Conservation (phyloP, 345 rosid species). For the Bruguiera parviflora region DNA sequence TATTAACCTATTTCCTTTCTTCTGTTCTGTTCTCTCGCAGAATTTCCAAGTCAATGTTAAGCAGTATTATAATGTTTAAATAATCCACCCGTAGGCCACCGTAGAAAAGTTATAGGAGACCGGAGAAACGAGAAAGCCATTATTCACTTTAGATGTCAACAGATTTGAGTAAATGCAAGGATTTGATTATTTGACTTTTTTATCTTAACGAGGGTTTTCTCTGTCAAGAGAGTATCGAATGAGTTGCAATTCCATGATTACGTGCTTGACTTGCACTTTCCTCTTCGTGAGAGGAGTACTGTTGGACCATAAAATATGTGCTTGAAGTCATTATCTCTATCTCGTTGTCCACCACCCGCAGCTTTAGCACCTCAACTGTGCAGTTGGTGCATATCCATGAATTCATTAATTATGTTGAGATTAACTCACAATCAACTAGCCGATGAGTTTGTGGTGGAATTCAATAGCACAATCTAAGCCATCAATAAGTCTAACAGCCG, state of each 20-base stretch:
- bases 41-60: too few species aligned
- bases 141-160: too few species aligned
- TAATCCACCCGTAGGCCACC: too few species aligned
- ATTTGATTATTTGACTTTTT: neutral
- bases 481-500: too few species aligned
- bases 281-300: neutral
- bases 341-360: neutral
- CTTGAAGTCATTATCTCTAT: constrained; percentile 14
- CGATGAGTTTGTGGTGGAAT: neutral
- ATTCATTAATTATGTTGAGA: neutral
- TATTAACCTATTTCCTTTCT: too few species aligned
- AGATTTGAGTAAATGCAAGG: neutral
- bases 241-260: neutral
- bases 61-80: too few species aligned
- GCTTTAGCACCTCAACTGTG: neutral
- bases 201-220: neutral
- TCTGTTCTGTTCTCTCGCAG: too few species aligned
- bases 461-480: too few species aligned
- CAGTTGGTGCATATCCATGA: neutral
- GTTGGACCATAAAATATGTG: constrained; percentile 11
- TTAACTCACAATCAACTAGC: neutral
- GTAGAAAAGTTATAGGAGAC: too few species aligned
- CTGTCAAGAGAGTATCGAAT: neutral
- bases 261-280: constrained; percentile 8
- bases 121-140: too few species aligned